Conservation (phyloP, 2,329 filamentous ascomycete species). For the Colletotrichum karsti region DNA sequence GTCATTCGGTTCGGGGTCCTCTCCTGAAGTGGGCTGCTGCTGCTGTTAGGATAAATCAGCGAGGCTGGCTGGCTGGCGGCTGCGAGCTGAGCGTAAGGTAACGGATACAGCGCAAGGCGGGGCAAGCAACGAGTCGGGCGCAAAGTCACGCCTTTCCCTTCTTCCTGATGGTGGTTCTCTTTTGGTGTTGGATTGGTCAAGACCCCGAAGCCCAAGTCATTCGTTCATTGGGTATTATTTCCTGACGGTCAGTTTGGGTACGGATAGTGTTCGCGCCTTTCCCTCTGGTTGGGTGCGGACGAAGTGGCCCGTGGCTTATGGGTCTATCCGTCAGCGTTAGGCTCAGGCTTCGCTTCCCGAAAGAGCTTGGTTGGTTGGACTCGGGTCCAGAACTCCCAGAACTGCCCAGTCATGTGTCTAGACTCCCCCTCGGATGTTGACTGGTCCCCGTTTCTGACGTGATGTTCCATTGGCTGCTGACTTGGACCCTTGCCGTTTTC, state of each 20-base stretch:
- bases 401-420: slow-evolving; percentile 1
- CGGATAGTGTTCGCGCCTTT: too few relatives aligned
- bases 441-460: neutral
- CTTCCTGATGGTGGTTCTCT: too few relatives aligned
- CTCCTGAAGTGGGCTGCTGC: too few relatives aligned
- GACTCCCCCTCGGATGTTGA: slow-evolving; percentile 2
- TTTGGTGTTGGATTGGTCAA: too few relatives aligned
- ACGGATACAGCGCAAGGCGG: neutral
- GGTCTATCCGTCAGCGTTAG: too few relatives aligned
- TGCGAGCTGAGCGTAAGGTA: slow-evolving; percentile 3
- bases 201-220: too few relatives aligned
- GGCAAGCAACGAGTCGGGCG: slow-evolving; percentile 19
- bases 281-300: too few relatives aligned
- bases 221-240: too few relatives aligned
- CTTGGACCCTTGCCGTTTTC: neutral
- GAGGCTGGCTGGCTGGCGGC: slow-evolving; percentile 13
- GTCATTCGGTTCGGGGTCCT: neutral
- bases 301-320: too few relatives aligned
- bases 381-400: slow-evolving; percentile 25
- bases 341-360: neutral
- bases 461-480: neutral
- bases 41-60: slow-evolving; percentile 23
- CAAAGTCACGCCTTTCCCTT: slow-evolving; percentile 9
- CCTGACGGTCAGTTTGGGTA: too few relatives aligned
- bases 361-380: neutral